Conservation (phyloP, 148 eudicot species). For the Rheum nobile region DNA sequence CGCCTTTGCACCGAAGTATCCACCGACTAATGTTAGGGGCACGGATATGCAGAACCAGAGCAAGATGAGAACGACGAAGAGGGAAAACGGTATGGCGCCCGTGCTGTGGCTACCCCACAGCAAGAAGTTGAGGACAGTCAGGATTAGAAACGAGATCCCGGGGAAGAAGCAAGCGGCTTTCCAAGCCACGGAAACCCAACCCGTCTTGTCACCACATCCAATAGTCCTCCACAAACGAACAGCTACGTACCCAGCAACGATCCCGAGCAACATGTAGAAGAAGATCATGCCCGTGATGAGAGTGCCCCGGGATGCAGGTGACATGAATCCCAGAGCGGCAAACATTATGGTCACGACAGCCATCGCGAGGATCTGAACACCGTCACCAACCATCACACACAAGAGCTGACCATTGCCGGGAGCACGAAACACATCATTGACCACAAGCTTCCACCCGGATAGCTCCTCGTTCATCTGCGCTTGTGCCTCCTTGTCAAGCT, state of each 20-base stretch:
- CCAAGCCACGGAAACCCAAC: constrained; percentile 16
- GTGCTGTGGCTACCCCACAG: constrained; percentile 19
- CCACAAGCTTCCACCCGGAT: constrained; percentile 20
- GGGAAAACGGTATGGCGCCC: constrained; percentile 17
- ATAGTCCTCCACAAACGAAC: constrained; percentile 22
- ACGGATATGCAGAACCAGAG: constrained; percentile 20
- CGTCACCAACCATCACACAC: constrained; percentile 21
- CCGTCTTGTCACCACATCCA: constrained; percentile 13
- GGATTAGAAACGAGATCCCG: constrained; percentile 14
- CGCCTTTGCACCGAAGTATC: constrained; percentile 18
- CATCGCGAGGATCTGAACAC: constrained; percentile 22
- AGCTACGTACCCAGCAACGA: constrained; percentile 14
- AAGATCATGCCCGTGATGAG: constrained; percentile 17
- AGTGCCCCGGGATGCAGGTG: constrained; percentile 14
- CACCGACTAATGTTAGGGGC: constrained; percentile 15
- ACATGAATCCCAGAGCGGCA: constrained; percentile 18
- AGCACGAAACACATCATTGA: constrained; percentile 19
- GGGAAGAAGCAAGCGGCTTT: constrained; percentile 18
- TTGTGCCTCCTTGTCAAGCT: constrained; percentile 21
- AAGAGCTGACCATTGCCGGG: constrained; percentile 9
- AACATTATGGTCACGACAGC: constrained; percentile 15
- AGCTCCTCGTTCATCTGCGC: constrained; percentile 17
- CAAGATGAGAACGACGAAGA: constrained; percentile 16
- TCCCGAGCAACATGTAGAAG: constrained; percentile 18
- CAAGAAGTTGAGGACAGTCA: constrained; percentile 15